Base-by-base conservation (phyloP, 495 filamentous ascomycete genomes). In the Xylaria cubensis region DNA sequence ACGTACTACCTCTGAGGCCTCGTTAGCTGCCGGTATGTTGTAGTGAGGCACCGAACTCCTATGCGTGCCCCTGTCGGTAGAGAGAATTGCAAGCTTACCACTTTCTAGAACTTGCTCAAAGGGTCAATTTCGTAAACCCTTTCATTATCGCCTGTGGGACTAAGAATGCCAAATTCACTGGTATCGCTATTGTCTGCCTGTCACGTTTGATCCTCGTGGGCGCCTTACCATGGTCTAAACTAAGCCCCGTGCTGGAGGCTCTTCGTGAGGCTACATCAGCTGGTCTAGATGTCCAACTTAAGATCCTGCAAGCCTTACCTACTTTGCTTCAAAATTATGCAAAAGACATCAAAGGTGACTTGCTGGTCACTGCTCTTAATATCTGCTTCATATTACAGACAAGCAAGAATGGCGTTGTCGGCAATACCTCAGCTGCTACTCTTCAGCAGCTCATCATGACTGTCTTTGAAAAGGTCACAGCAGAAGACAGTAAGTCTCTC, bases 251-350 rank as follows among this genome's bases (percentile, higher is more conserved):
- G 36, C 85, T 99, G 15, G 91, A 94, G 64, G 94, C 94, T 1
- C 85, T 99, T 72, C 90, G 91, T 76, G 94, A 98, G 76, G 94
- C 92, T 64, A 91, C 92, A 4, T 81, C 75, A 32, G 75, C 81
- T 87, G 94, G 91, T 42, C 88, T 97, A 62, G 97, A 99, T 80
- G 91, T 98, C 3, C 96, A 99, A 76, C 88, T 99, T 64, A 99
- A 98, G 82, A 97, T 98, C 39, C 84, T 99, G 21, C 96, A 99
- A 79, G 93, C 94, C 0, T 83, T 99, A 41, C 96, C 97, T n/a
- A 92, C 94, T 1, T 78, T 99, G 48, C 83, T 98, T 9, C 94
- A 98, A 74, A 96, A 96, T 79, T 98, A 98, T 82, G 90, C 93
- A 0, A 87, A 88, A 69, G 92, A 95, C 55, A 81, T 99, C 36